These are phyloP conservation scores for Dipsacomyces acuminosporus DNA, from an alignment of 371 early-diverging fungal species.

Conservation along the genomic window DNA sequence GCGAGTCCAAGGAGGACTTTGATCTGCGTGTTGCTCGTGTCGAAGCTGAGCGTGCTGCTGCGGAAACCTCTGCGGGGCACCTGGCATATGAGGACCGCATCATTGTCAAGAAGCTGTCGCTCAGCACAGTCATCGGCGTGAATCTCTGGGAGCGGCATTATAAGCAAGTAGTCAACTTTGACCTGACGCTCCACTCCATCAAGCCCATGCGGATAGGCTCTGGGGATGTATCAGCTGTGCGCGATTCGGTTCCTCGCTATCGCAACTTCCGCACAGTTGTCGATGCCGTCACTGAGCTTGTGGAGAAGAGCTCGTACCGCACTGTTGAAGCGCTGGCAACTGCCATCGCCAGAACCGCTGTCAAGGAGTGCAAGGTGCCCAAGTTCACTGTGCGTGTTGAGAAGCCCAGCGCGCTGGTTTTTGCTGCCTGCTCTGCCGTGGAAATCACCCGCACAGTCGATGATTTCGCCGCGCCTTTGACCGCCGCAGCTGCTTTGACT, in stretches of 20 bases:
- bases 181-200: conserved; percentile 58
- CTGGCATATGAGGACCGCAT: conserved; percentile 52
- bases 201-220: conserved; percentile 27
- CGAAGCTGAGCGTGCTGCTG: conserved; percentile 20
- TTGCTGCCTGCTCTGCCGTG: conserved; percentile 87
- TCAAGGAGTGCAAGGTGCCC: conserved; percentile 76
- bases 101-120: conserved; percentile 72
- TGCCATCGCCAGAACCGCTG: conserved; percentile 63
- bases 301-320: conserved; percentile 74
- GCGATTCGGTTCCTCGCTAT: conserved; percentile 55
- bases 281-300: conserved; percentile 62
- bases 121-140: conserved; percentile 88
- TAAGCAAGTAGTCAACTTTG: conserved; percentile 83
- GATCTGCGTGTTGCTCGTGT: conserved; percentile 4
- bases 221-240: conserved; percentile 14
- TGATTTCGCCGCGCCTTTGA: conserved; percentile 25
- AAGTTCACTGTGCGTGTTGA: conserved; percentile 82
- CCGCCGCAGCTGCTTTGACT: not conserved
- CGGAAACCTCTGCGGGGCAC: conserved; percentile 11
- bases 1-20: conserved; percentile 10
- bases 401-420: conserved; percentile 88
- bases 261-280: conserved; percentile 85
- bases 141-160: conserved; percentile 95
- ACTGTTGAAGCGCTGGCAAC: conserved; percentile 81
- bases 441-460: conserved; percentile 73